A percentile compares a stretch with the other conserved stretches of the same genome.
Conservation (phyloP, 495 filamentous ascomycete genomes). For the Parmelia sp. region DNA sequence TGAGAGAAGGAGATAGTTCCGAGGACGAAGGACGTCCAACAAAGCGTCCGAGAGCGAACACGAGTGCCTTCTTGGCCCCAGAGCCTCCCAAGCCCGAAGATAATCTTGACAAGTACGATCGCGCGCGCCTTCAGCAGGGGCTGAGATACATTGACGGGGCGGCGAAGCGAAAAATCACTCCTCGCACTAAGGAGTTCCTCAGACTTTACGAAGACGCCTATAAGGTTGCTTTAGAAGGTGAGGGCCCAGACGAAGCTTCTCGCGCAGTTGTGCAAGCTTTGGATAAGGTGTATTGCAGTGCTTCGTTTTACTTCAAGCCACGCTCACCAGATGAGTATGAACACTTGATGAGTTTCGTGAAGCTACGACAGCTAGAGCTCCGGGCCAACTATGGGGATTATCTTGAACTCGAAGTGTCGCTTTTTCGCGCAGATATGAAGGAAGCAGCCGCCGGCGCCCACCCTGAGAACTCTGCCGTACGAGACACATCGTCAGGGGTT, state of each 20-base stretch:
- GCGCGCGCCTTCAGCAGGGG: slow-evolving; percentile 17
- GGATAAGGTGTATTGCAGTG: slow-evolving; percentile 16
- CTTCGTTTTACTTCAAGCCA: slow-evolving; percentile 18
- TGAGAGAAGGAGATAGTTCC: not conserved
- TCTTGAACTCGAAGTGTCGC: slow-evolving; percentile 15
- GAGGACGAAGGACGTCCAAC: not conserved
- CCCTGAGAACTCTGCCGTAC: slow-evolving; percentile 9
- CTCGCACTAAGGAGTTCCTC: slow-evolving; percentile 19
- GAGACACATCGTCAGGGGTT: not conserved
- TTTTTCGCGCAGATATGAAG: slow-evolving; percentile 18
- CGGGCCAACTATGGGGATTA: slow-evolving; percentile 21
- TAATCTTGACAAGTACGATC: slow-evolving; percentile 14
- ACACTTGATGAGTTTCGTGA: slow-evolving; percentile 14
- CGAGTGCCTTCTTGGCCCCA: not conserved
- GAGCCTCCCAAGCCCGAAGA: slow-evolving; percentile 15
- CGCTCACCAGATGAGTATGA: slow-evolving; percentile 18
- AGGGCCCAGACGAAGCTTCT: slow-evolving; percentile 8
- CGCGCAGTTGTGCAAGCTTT: slow-evolving; percentile 17
- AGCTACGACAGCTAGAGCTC: slow-evolving; percentile 18
- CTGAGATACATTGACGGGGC: slow-evolving; percentile 20
- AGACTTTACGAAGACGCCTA: slow-evolving; percentile 19
- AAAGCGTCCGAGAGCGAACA: not conserved
- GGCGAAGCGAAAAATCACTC: slow-evolving; percentile 19
- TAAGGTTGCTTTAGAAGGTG: slow-evolving; percentile 17
- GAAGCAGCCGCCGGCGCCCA: slow-evolving; percentile 8